phyloP scores from a whole-genome alignment of 768 basidiomycete species.

The Kwoniella europaea region DNA sequence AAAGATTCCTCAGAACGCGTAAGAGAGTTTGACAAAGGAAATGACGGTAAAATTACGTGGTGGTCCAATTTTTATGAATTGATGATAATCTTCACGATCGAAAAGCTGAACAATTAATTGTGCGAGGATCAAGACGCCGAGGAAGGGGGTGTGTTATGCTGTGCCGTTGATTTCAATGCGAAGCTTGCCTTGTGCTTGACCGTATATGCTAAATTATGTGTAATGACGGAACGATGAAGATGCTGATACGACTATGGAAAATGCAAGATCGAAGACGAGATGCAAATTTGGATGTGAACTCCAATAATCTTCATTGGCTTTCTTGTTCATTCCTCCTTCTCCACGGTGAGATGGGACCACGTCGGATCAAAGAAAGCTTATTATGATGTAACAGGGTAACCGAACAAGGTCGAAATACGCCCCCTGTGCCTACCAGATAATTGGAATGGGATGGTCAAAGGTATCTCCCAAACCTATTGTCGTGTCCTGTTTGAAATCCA shows the following conservation, averaged over 20 bases:
- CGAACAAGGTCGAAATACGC: background rate
- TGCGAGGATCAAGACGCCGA: too few relatives aligned
- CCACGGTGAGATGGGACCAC: background rate
- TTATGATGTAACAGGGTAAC: slow-evolving; percentile 1
- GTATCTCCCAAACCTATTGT: background rate
- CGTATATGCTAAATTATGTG: too few relatives aligned
- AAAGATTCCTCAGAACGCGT: background rate
- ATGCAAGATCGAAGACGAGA: too few relatives aligned
- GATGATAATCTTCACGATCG: too few relatives aligned
- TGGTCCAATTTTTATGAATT: background rate
- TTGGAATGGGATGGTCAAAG: background rate
- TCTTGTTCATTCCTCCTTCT: background rate
- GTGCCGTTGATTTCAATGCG: too few relatives aligned
- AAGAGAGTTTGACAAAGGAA: background rate
- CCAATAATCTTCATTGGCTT: background rate
- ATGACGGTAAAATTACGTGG: background rate
- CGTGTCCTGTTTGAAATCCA: background rate
- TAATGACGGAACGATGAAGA: too few relatives aligned
- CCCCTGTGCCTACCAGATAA: background rate
- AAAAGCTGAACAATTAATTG: too few relatives aligned
- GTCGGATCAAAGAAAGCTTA: background rate
- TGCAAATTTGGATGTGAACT: background rate
- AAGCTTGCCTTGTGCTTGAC: too few relatives aligned
- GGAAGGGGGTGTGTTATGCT: too few relatives aligned
- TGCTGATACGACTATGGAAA: too few relatives aligned